Evolutionary conservation across 1,284 basidiomycete genomes (phyloP), one percentile per base, ranked within the genome.

Genomic region (Pascua guehoae): DNA sequence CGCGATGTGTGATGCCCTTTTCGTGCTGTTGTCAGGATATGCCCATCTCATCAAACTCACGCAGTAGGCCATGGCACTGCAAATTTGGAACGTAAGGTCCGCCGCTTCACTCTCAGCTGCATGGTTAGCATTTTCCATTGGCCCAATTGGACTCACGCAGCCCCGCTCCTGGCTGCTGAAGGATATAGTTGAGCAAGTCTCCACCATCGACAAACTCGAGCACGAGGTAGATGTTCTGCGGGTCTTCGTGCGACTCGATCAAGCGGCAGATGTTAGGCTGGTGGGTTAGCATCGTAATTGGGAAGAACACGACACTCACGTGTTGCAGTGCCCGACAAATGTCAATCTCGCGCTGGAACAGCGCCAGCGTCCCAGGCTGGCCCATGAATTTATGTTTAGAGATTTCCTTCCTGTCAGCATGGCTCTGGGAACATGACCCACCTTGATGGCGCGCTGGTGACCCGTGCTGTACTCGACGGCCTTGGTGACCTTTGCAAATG

Each of bases 141-240:
- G 14, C 12, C 14, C 9, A 24, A 36, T 37, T 43, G 37, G 41
- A 81, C 85, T 73, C 66, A 88, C 87, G 62, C 2, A 91, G 67
- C 2, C 87, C 74, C 7, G 58, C 61, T 8, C 66, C 86, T 4
- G 76, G 72, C 7, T 56, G 69, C 14, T 73, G 79, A 48, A 89
- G 70, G 61, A 93, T 91, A 66, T 84, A 85, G 62, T 91, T 88
- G 15, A 95, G 79, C n/a, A 97, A 79, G 73, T 96, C 91, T 0
- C 91, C 92, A 15, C 93, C 92, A 36, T 87, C 84, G 5, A 95
- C 82, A 60, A 85, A 85, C 75, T 78, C 77, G 46, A 78, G 66
- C 9, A 79, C 69, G 12, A 78, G 61, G 53, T 75, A 88, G 63
- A 94, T 86, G 58, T 84, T 80, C 41, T 80, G 82, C 7, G 83